These are phyloP conservation scores for Hirschfeldia incana DNA, from an alignment of 345 rosid species.

Conservation along the genomic window DNA sequence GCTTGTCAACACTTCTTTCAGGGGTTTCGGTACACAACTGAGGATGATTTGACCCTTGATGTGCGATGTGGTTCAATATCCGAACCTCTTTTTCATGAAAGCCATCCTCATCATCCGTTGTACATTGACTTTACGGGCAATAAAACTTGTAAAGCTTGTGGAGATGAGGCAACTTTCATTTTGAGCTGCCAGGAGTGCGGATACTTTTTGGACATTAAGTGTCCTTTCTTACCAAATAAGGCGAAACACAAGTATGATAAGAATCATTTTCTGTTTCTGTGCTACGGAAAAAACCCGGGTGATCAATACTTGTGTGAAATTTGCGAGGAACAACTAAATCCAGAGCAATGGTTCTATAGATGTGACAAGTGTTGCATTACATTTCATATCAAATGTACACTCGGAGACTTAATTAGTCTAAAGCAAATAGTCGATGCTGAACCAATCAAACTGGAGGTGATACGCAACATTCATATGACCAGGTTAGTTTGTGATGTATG, in stretches of 20 bases:
- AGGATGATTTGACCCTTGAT: neutral
- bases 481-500: neutral
- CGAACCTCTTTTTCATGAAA: conserved; percentile 18
- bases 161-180: neutral
- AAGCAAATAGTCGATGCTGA: neutral
- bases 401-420: conserved; percentile 12
- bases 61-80: conserved; percentile 21
- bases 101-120: conserved; percentile 10
- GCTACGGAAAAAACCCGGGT: neutral
- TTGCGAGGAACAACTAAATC: conserved; percentile 10
- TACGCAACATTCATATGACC: neutral
- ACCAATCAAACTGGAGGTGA: neutral
- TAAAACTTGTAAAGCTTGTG: conserved; percentile 1
- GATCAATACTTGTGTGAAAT: conserved; percentile 6
- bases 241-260: conserved; percentile 8
- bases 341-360: conserved; percentile 17
- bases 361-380: conserved; percentile 10
- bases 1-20: neutral
- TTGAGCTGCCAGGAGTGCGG: conserved; percentile 9
- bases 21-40: neutral
- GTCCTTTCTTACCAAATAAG: conserved; percentile 19
- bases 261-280: conserved; percentile 8
- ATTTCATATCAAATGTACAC: conserved; percentile 20
- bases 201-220: conserved; percentile 8
- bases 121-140: neutral